Evolutionary conservation across 2,329 filamentous ascomycete genomes (phyloP), one percentile per base, ranked within the genome.

Genomic region (Botryotinia globosa): DNA sequence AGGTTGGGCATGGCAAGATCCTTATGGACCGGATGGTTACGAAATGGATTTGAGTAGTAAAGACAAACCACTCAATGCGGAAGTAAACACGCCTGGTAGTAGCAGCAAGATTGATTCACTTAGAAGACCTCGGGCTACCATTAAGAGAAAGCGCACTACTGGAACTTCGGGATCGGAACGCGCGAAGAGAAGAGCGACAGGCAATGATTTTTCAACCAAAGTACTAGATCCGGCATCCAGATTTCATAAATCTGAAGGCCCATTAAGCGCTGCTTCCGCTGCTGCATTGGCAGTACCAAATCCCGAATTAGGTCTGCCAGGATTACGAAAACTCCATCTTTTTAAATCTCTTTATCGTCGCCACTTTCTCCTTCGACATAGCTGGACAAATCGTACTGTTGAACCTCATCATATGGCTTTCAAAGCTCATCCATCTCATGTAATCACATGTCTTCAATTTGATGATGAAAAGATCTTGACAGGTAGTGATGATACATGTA

Each of bases 381-480:
- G 91, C 80, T 99, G 96, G 96, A 98, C 97, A 83, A 92, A 90
- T 74, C 92, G 94, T 69, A 90, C 91, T 74, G 88, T 94, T 45
- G 92, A 94, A 82, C 96, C 96, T 42, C 89, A 92, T 63, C 96
- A 99, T 78, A 91, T 99, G 73, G 96, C 96, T 7, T 98, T 99
- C 82, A 91, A 94, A n/a, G 96, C 96, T 8, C 96, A 99, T 80
- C 94, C 96, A 74, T 90, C 94, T 48, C 95, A 98, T 83, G 96
- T 99, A 74, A 97, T 99, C 69, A 99, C 96, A 25, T 99, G 96
- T 80, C 87, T 99, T 71, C 94, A 99, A 81, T 99, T 99, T 78
- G 96, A 99, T 80, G 93, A 94, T 66, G 94, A 99, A 85, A 98
- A 98, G 83, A 98, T 99, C 77, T 88, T 99, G 77, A 99, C 96